Conservation (phyloP, 164 flowering plant species). For the Vitis rotundifolia region DNA sequence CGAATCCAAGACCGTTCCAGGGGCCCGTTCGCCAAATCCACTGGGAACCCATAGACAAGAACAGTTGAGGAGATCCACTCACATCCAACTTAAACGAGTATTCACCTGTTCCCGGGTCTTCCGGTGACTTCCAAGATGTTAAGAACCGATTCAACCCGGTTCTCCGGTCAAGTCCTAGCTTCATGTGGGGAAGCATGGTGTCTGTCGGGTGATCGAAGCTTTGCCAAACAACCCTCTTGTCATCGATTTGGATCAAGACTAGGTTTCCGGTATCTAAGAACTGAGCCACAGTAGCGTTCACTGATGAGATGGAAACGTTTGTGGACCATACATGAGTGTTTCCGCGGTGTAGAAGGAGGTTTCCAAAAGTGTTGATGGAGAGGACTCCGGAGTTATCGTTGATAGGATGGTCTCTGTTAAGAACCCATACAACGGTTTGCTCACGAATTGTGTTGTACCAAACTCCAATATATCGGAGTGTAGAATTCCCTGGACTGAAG, state of each 20-base stretch:
- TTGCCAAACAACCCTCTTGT: constrained; percentile 33
- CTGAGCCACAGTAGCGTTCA: constrained; percentile 7
- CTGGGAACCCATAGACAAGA: constrained; percentile 14
- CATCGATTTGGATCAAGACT: constrained; percentile 12
- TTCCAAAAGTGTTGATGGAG: constrained; percentile 15
- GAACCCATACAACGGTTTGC: constrained; percentile 46
- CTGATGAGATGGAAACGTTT: constrained; percentile 12
- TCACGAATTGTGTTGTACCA: constrained; percentile 32
- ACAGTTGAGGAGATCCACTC: constrained; percentile 30
- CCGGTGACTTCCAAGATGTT: constrained; percentile 41
- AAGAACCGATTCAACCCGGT: constrained; percentile 32
- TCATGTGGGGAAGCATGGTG: constrained; percentile 35
- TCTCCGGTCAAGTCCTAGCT: constrained; percentile 28
- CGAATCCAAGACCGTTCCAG: constrained; percentile 37
- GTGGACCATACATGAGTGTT: constrained; percentile 34
- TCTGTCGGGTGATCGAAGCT: constrained; percentile 53
- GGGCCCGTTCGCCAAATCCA: constrained; percentile 34
- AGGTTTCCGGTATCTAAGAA: constrained; percentile 46
- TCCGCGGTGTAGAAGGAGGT: constrained; percentile 17
- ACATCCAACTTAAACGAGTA: constrained; percentile 20
- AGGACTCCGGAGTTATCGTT: constrained; percentile 19
- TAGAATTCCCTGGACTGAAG: too few species aligned
- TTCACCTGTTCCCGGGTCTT: constrained; percentile 45
- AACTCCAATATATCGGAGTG: constrained; percentile 32
- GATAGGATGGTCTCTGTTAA: constrained; percentile 31